These are phyloP conservation scores for Neonectria sp. DNA, from an alignment of 2,329 filamentous ascomycete genomes.

Conservation along the genomic window DNA sequence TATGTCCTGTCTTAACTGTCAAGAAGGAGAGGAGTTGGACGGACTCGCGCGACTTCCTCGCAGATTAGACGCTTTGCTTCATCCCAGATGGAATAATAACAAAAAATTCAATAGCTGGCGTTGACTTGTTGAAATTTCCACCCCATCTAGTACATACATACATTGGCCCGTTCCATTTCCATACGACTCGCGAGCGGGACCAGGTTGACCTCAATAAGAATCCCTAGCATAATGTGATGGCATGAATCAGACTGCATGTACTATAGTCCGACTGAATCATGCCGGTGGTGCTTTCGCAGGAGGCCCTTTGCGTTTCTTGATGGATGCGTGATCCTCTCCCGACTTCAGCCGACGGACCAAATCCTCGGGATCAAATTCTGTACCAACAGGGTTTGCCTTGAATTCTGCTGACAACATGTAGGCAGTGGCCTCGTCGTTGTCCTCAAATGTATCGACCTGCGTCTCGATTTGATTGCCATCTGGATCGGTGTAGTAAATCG, in stretches of 20 bases:
- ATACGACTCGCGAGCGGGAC: too few relatives aligned
- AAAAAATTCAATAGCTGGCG: too few relatives aligned
- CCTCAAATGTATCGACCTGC: conserved; percentile 31
- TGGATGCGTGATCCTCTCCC: conserved; percentile 1
- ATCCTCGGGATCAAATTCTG: conserved; percentile 22
- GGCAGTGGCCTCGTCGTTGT: conserved; percentile 12
- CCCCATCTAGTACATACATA: too few relatives aligned
- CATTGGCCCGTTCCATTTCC: too few relatives aligned
- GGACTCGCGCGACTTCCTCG: too few relatives aligned
- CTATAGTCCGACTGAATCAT: too few relatives aligned
- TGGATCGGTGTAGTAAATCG: conserved; percentile 32
- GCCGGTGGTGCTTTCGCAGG: neutral
- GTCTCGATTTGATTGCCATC: conserved; percentile 31
- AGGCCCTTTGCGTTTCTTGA: conserved; percentile 2
- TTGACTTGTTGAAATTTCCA: too few relatives aligned
- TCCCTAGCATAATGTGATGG: too few relatives aligned
- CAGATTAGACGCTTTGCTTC: neutral
- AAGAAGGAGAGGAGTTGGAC: too few relatives aligned
- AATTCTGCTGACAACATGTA: conserved; percentile 21
- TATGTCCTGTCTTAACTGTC: too few relatives aligned
- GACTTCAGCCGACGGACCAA: neutral
- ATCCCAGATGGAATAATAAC: neutral
- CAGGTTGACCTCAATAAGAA: too few relatives aligned
- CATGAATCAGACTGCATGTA: too few relatives aligned
- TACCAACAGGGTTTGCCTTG: conserved; percentile 23